Evolutionary conservation across 1,284 basidiomycete species (phyloP).

Genomic region (Ustilago hordei): DNA sequence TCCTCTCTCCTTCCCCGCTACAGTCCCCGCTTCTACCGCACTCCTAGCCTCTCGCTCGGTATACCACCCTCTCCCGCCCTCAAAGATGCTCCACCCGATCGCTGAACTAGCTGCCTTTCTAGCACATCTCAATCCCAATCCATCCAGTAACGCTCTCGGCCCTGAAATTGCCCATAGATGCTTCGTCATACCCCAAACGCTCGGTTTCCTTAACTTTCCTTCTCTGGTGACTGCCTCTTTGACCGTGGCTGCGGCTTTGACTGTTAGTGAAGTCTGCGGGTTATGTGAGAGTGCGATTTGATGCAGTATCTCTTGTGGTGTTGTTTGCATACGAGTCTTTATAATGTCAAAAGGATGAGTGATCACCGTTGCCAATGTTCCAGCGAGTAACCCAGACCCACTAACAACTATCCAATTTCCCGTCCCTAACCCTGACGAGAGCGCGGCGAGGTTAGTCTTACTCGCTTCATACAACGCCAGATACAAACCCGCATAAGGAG

Average conservation of each 20-base stretch:
- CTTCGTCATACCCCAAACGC: slow-evolving; percentile 40
- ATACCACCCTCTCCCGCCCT: slow-evolving; percentile 55
- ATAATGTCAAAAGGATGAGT: slow-evolving; percentile 69
- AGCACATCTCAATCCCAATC: slow-evolving; percentile 63
- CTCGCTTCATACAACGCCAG: slow-evolving; percentile 81
- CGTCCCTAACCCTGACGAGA: slow-evolving; percentile 30
- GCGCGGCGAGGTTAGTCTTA: slow-evolving; percentile 52
- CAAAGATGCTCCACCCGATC: slow-evolving; percentile 69
- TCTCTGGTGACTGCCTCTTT: neutral
- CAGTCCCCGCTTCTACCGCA: neutral
- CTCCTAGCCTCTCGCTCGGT: slow-evolving; percentile 31
- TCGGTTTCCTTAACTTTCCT: slow-evolving; percentile 7
- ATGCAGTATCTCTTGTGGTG: slow-evolving; percentile 34
- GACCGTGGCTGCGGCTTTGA: neutral
- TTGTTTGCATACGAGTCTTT: slow-evolving; percentile 68
- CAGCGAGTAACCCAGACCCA: slow-evolving; percentile 57
- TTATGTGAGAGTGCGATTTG: slow-evolving; percentile 17
- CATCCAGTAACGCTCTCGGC: slow-evolving; percentile 59
- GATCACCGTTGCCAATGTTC: slow-evolving; percentile 63
- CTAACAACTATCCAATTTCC: slow-evolving; percentile 61
- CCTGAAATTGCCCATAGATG: slow-evolving; percentile 49
- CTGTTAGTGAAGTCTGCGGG: neutral
- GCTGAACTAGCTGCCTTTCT: slow-evolving; percentile 66
- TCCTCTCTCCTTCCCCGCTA: neutral
- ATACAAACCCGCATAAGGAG: slow-evolving; percentile 95